phyloP scores from a whole-genome alignment of 352 stramenopile genomes.

The Phytophthora sp. region DNA sequence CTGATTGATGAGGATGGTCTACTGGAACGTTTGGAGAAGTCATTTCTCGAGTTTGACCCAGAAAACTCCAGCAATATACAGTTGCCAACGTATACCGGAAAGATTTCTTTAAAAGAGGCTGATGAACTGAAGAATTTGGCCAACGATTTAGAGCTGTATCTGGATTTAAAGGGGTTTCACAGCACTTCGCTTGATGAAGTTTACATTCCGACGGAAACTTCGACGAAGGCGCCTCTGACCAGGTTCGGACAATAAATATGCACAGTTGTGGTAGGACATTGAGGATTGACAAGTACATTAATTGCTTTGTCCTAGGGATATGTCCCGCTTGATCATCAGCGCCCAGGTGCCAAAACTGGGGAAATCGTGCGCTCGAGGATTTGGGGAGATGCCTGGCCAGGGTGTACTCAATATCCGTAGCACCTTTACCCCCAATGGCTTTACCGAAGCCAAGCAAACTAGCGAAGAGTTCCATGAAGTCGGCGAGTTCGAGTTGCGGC shows the following conservation, averaged over 20 bases:
- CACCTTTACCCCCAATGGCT: background rate
- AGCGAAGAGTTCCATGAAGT: slow-evolving; percentile 6
- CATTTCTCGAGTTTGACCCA: slow-evolving; percentile 21
- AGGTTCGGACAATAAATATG: slow-evolving; percentile 12
- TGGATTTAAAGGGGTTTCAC: slow-evolving; percentile 30
- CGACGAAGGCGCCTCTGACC: slow-evolving; percentile 1
- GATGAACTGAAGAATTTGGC: slow-evolving; percentile 17
- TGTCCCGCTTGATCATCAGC: slow-evolving; percentile 24
- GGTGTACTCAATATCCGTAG: background rate
- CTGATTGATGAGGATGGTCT: slow-evolving; percentile 34
- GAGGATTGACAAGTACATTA: background rate
- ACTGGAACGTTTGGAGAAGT: slow-evolving; percentile 1
- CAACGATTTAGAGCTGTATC: slow-evolving; percentile 24
- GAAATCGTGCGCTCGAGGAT: background rate
- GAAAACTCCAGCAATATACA: slow-evolving; percentile 15
- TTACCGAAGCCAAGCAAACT: background rate
- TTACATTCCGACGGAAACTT: slow-evolving; percentile 8
- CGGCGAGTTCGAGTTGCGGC: slow-evolving; percentile 27
- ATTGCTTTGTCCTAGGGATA: slow-evolving; percentile 14
- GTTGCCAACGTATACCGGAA: slow-evolving; percentile 1
- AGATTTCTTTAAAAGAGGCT: background rate
- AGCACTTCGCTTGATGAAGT: slow-evolving; percentile 30
- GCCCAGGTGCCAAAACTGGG: slow-evolving; percentile 19
- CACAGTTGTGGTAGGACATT: background rate
- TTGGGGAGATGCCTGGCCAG: background rate